Evolutionary conservation across 352 stramenopile species (phyloP), one percentile per base, ranked within the genome.

Genomic region (Pythium plurisporium): DNA sequence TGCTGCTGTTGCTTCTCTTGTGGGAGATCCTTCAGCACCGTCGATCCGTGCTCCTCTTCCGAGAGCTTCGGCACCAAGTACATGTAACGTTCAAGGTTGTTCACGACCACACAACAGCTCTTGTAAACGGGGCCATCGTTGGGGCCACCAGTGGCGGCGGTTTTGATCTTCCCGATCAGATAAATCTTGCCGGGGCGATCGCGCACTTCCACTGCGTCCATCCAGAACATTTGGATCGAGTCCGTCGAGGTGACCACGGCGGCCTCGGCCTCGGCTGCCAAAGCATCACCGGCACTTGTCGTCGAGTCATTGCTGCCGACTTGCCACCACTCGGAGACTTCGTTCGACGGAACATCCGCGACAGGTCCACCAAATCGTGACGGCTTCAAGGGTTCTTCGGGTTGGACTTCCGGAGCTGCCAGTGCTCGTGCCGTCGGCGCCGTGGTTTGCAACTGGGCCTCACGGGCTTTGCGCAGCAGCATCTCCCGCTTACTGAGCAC

Each of bases 141-240:
- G 30, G 73, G 70, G 1, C 56, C 62, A 34, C 67, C 63, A 0
- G 60, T 54, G 19, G 64, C 73, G 0, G 69, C 61, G 17, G 65
- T 65, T 49, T 86, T 85, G 48, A 99, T 94, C 71, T 99, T 99
- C 38, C 97, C 97, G 59, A 99, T 99, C 6, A 99, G 61, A 67
- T 98, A 98, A 45, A 99, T 85, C 45, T 96, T 94, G 14, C 97
- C 97, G 22, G 89, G 90, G 14, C 83, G 82, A 22, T 95, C 83
- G 5, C 97, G 89, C 22, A 97, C 86, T 85, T 99, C 97, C 19
- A 94, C 83, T 0, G 94, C 94, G 73, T 99, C 97, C 49, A 98
- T 93, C 93, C 96, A 99, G 73, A 95, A 99, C 73, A 99, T 89
- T 62, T 95, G 86, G 17, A 99, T 72, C 48, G 87, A 76, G 45